phyloP scores from a whole-genome alignment of 139 green algal genomes.

The Eudorina sp. region DNA sequence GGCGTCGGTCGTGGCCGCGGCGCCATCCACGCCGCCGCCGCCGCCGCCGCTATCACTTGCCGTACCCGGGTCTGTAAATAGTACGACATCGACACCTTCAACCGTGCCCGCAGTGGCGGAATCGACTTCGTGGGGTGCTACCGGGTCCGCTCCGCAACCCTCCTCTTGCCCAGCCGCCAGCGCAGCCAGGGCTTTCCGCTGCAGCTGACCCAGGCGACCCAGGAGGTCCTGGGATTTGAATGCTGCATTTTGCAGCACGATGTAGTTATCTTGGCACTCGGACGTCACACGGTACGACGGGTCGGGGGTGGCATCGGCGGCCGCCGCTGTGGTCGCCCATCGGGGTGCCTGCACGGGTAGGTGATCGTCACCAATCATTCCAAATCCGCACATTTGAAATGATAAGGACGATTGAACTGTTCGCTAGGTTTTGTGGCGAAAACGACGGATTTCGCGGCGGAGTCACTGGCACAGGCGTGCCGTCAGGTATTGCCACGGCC shows the following conservation, averaged over 20 bases:
- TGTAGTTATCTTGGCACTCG: constrained; percentile 36
- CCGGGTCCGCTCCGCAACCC: too few relatives aligned
- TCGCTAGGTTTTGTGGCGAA: too few relatives aligned
- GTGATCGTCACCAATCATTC: too few relatives aligned
- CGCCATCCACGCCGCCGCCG: background rate
- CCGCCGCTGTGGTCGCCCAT: background rate
- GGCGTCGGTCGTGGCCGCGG: too few relatives aligned
- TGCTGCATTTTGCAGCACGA: constrained; percentile 38
- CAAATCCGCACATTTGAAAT: too few relatives aligned
- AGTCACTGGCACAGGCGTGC: too few relatives aligned
- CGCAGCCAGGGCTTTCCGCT: background rate
- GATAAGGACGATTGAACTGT: too few relatives aligned
- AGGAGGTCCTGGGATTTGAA: background rate
- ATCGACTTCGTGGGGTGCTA: too few relatives aligned
- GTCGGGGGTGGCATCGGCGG: background rate
- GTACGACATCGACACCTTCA: constrained; percentile 2
- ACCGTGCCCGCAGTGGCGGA: too few relatives aligned
- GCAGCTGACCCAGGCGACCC: background rate
- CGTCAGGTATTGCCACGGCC: too few relatives aligned
- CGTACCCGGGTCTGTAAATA: background rate
- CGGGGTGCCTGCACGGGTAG: constrained; percentile 29
- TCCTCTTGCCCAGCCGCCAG: too few relatives aligned
- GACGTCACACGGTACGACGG: background rate
- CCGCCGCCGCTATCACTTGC: background rate
- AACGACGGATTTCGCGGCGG: too few relatives aligned